These are phyloP conservation scores for Cercospora nicotianae DNA, from an alignment of 2,329 filamentous ascomycete genomes.

Conservation along the genomic window DNA sequence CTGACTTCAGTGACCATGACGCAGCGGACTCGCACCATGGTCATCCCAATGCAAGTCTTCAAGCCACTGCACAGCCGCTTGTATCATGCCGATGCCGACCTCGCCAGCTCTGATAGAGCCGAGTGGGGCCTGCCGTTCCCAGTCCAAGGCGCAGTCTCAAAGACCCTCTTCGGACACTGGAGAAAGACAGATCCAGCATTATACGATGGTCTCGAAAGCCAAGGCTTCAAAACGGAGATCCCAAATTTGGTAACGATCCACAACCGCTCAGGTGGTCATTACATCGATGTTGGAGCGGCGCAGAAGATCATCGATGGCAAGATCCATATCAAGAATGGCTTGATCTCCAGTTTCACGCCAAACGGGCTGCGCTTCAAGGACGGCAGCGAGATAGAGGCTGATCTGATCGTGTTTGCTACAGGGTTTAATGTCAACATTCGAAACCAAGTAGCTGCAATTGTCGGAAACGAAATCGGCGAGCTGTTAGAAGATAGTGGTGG, in stretches of 20 bases:
- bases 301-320: background rate
- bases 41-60: background rate
- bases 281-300: background rate
- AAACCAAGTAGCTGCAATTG: background rate
- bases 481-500: background rate
- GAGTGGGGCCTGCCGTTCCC: background rate
- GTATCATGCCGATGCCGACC: background rate
- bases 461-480: background rate
- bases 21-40: background rate
- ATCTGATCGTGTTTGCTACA: background rate
- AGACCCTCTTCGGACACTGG: background rate
- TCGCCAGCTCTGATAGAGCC: background rate
- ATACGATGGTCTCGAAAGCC: background rate
- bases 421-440: background rate
- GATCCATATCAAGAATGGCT: background rate
- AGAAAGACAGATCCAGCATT: background rate
- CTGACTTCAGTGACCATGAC: background rate
- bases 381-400: background rate
- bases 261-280: background rate
- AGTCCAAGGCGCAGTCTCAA: background rate
- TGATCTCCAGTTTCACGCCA: background rate
- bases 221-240: background rate
- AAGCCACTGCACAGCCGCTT: background rate
- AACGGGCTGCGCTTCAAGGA: background rate
- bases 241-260: background rate